Percentiles rank a stretch among this genome's conserved stretches.
These are phyloP conservation scores for Aureobasidium lini DNA, from an alignment of 2,329 filamentous ascomycete species.

Conservation along the genomic window DNA sequence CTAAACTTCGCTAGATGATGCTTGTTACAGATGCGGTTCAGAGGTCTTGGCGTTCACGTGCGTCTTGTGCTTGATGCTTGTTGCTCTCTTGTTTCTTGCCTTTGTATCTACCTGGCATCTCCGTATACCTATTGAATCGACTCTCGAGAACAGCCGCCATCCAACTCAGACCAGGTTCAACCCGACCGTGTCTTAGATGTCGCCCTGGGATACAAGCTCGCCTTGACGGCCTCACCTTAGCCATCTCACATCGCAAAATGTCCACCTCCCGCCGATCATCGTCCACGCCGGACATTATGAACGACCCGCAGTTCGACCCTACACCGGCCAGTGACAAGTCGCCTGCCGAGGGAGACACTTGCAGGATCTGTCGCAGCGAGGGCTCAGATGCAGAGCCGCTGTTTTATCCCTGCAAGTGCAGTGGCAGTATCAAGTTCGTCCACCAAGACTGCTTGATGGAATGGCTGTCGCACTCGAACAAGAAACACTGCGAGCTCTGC, in stretches of 20 bases:
- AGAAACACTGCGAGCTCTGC: slow-evolving; percentile 99
- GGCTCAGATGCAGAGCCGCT: slow-evolving; percentile 74
- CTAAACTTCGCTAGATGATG: too few species aligned
- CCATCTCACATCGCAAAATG: not conserved
- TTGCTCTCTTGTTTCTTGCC: not conserved
- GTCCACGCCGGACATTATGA: slow-evolving; percentile 45
- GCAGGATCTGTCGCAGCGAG: slow-evolving; percentile 92
- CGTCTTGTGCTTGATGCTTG: too few species aligned
- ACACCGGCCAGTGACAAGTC: slow-evolving; percentile 22
- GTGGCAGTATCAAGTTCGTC: slow-evolving; percentile 96
- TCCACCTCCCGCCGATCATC: slow-evolving; percentile 5
- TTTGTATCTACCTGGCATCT: not conserved
- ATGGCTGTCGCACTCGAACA: slow-evolving; percentile 96
- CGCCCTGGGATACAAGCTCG: not conserved
- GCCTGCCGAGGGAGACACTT: slow-evolving; percentile 63
- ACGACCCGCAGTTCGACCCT: slow-evolving; percentile 45
- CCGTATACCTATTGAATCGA: not conserved
- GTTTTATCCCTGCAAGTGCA: slow-evolving; percentile 98
- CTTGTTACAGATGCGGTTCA: too few species aligned
- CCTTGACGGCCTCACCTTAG: not conserved
- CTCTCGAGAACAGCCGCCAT: not conserved
- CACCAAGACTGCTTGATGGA: slow-evolving; percentile 98
- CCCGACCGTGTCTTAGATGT: not conserved
- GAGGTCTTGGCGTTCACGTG: too few species aligned
- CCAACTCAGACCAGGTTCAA: not conserved